Base-by-base conservation (phyloP, 2,329 filamentous ascomycete species). In the Mycocentrospora acerina region DNA sequence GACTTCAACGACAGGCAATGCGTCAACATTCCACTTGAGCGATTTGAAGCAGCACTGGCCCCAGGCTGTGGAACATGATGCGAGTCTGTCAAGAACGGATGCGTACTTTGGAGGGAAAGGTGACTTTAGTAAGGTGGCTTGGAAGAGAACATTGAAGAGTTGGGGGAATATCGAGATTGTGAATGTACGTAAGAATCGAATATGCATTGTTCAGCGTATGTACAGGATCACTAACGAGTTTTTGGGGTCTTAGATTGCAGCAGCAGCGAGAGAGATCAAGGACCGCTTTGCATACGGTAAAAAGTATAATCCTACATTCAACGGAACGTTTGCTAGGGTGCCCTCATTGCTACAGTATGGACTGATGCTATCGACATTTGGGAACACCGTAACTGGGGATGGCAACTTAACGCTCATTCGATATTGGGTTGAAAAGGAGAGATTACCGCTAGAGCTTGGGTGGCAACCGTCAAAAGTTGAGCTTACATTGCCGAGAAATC, bases 371-470 rank as follows among this genome's bases (percentile, higher is more conserved):
- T 33, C 31, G 17, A 33, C 19, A 10, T 33, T 33, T 33, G 31
- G 31, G n/a, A 33, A 33, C 11, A 33, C 31, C n/a, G 22, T 33
- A 15, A 33, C 31, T 24, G 31, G 18, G 19, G 31, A 33, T 25
- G 31, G 31, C 31, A 33, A 33, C 19, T 33, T 33, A 14, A 33
- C 31, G 19, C 22, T 33, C 7, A 33, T 33, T 33, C 31, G 31
- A 16, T 33, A 33, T 24, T 33, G 31, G 31, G 4, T 33, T 14
- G 31, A 33, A 25, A 33, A 25, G n/a, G 31, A 33, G 22, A 33
- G 31, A 33, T 14, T 33, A 25, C 31, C 31, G 15, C 31, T 33
- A 25, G 31, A 33, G 31, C 31, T 33, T 33, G 31, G 31, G 13
- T 33, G 31, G 31, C 31, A 33, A 25, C 31, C 19, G 7, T 24